Base-by-base conservation (phyloP, 2,329 filamentous ascomycete genomes). In the Leptographium galeiforme region DNA sequence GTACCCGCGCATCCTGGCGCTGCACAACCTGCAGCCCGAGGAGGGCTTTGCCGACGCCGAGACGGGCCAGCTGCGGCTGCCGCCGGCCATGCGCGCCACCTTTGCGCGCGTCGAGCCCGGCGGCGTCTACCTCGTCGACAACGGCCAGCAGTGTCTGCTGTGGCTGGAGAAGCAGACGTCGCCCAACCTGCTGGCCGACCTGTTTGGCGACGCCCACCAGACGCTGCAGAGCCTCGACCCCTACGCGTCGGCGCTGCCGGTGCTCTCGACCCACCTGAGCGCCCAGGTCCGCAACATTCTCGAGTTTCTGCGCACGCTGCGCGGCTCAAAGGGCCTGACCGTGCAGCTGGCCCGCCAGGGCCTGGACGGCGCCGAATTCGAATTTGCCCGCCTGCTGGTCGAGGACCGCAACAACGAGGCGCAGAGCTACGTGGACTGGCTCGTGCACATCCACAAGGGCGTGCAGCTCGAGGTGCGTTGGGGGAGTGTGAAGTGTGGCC, bases 391-490 rank as follows among this genome's bases (percentile, higher is more conserved):
- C 52, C 74, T 94, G 69, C 69, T 98, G 60, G 82, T 95, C 36
- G 93, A 98, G 70, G 93, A 98, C 65, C 80, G 93, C 59, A 97
- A 97, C 67, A 95, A 95, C 61, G 93, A 98, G 71, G 93, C 93
- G 39, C 90, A 95, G 70, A 95, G 87, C 65, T 98, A 97, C 68
- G 93, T 97, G 38, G 93, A 98, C 70, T 98, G 93, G 93, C 75
- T 98, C 63, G 93, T 98, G 55, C 87, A 95, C 68, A 78, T 97
- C 57, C 93, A 98, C 70, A 85, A 91, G 62, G 84, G 87, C 60
- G 93, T 98, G 59, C 90, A 95, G 66, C 74, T 95, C 58, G 93
- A 98, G 78, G 81, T 85, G 19, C 14, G 33, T 46, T 44, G 33
- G 6, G 33, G 33, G 33, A 11, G 33, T 7, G 33, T 34, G 6